Evolutionary conservation across 495 filamentous ascomycete species (phyloP).

Genomic region (Podospora didyma): DNA sequence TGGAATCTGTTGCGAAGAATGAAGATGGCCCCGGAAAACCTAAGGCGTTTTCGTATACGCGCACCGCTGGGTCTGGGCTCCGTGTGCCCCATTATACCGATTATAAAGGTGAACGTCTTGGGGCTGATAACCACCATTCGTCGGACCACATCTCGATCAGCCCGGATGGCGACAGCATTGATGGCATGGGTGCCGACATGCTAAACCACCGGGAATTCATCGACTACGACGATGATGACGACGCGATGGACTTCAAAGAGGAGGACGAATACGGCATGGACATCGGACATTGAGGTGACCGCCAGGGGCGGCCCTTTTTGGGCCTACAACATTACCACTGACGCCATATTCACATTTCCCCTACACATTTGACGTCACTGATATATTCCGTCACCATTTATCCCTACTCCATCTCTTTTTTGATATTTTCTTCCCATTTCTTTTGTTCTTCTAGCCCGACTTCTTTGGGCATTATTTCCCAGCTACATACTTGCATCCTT

Average conservation of each 20-base stretch:
- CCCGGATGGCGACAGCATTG: slow-evolving; percentile 62
- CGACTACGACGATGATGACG: slow-evolving; percentile 60
- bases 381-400: neutral
- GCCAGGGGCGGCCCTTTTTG: slow-evolving; percentile 1
- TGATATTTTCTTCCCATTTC: neutral
- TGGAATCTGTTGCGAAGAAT: slow-evolving; percentile 77
- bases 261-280: slow-evolving; percentile 91
- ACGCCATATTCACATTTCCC: neutral
- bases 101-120: slow-evolving; percentile 71
- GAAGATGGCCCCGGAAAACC: slow-evolving; percentile 44
- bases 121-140: slow-evolving; percentile 39
- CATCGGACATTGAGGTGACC: slow-evolving; percentile 28
- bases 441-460: neutral
- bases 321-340: neutral
- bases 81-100: slow-evolving; percentile 93
- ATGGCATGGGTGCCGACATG: slow-evolving; percentile 51
- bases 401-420: neutral
- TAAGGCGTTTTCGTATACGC: slow-evolving; percentile 67
- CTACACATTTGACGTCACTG: neutral
- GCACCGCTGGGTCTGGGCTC: slow-evolving; percentile 77
- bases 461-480: neutral
- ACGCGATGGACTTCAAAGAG: slow-evolving; percentile 71
- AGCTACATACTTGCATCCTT: neutral
- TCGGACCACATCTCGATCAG: slow-evolving; percentile 52
- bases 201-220: slow-evolving; percentile 62